These are phyloP conservation scores for Paracamarosporium sp. DNA, from an alignment of 2,329 filamentous ascomycete genomes.

Conservation along the genomic window DNA sequence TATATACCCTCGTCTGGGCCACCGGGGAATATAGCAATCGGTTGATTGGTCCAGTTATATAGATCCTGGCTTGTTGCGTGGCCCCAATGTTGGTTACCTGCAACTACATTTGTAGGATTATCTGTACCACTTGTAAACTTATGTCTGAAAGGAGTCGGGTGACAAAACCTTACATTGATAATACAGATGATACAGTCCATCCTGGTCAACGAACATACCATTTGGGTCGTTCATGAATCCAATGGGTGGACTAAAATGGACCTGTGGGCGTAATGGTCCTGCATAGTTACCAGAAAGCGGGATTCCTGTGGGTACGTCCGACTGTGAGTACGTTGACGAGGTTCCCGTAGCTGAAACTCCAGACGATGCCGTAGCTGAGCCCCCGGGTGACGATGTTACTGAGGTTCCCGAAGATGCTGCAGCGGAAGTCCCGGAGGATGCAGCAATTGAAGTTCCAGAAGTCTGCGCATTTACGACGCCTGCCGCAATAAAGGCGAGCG, in stretches of 20 bases:
- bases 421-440: neutral
- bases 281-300: constrained; percentile 50
- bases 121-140: constrained; percentile 40
- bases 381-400: too few species aligned
- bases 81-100: constrained; percentile 70
- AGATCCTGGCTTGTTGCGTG: constrained; percentile 69
- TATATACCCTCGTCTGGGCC: constrained; percentile 62
- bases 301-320: constrained; percentile 37
- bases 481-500: neutral
- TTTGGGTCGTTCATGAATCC: constrained; percentile 68
- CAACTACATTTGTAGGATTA: constrained; percentile 57
- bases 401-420: neutral
- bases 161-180: constrained; percentile 60
- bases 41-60: constrained; percentile 70
- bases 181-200: constrained; percentile 68
- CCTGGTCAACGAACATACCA: constrained; percentile 65
- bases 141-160: neutral
- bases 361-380: neutral
- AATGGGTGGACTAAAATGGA: constrained; percentile 63
- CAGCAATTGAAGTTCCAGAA: neutral
- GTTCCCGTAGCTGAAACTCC: neutral
- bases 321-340: constrained; percentile 29
- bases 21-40: constrained; percentile 66
- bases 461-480: neutral
- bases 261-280: constrained; percentile 56